Conservation (phyloP, 176 grass and related monocot genomes). For the Dendrocalamus sinicus region DNA sequence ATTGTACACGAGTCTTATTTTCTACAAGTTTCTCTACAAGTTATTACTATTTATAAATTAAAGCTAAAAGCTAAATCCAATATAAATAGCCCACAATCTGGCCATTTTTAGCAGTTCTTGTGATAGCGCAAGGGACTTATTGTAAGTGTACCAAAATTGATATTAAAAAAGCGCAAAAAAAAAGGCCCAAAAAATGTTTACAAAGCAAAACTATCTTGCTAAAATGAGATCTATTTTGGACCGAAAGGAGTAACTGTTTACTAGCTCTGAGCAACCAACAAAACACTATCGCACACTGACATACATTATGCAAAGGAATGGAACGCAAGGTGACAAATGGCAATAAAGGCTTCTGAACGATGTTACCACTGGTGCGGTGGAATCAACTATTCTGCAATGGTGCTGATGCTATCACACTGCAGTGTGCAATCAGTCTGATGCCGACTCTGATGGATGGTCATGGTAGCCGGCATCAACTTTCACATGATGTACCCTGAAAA, state of each 20-base stretch:
- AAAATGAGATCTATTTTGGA: not conserved
- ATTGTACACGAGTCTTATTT: accelerated
- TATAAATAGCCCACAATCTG: not conserved
- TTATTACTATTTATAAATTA: too few species aligned
- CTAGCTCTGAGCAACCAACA: not conserved
- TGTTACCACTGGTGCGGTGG: constrained; percentile 6
- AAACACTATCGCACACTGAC: not conserved
- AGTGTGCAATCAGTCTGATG: constrained; percentile 23
- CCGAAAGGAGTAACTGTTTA: not conserved
- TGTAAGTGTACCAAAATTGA: not conserved
- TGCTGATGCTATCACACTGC: constrained; percentile 30
- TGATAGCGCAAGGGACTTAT: not conserved
- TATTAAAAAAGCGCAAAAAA: not conserved
- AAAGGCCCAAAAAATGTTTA: not conserved
- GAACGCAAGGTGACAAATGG: constrained; percentile 25
- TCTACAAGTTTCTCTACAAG: too few species aligned
- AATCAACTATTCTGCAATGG: not conserved
- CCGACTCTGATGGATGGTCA: constrained; percentile 37
- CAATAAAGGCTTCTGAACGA: constrained; percentile 14
- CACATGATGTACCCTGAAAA: constrained; percentile 31
- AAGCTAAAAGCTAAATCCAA: too few species aligned
- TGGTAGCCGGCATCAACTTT: constrained; percentile 10
- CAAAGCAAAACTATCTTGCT: not conserved
- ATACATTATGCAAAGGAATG: not conserved
- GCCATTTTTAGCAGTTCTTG: not conserved